Evolutionary conservation across 306 rosid genomes (phyloP).

Genomic region (Begonia fuchsioides): DNA sequence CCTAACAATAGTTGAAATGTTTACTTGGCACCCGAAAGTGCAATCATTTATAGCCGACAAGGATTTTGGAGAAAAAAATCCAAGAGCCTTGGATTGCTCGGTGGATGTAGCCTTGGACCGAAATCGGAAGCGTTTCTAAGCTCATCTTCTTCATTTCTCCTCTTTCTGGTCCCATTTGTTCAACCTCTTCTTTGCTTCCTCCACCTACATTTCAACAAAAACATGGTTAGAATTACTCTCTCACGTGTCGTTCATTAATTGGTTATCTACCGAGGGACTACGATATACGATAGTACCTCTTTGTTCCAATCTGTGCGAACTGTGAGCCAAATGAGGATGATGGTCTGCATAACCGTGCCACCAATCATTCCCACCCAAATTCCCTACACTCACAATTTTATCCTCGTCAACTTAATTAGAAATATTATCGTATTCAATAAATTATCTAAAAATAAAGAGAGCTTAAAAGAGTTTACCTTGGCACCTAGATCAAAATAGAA

Average conservation of each 20-base stretch:
- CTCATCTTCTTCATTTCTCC: background rate
- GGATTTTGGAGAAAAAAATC: too few species aligned
- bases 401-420: too few species aligned
- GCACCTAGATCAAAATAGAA: conserved; percentile 51
- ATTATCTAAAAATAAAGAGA: background rate
- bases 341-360: conserved; percentile 51
- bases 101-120: too few species aligned
- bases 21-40: too few species aligned
- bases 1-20: too few species aligned
- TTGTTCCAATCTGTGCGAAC: conserved; percentile 50
- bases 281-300: conserved; percentile 25
- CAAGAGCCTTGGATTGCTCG: too few species aligned
- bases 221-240: background rate
- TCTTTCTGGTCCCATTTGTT: conserved; percentile 30
- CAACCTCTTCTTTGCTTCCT: conserved; percentile 42
- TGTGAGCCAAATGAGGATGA: conserved; percentile 44
- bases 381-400: conserved; percentile 22
- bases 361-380: conserved; percentile 66
- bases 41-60: too few species aligned
- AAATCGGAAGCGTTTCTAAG: too few species aligned
- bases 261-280: too few species aligned
- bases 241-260: too few species aligned
- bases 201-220: conserved; percentile 26
- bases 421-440: background rate
- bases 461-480: conserved; percentile 27